Percentiles rank a stretch among this genome's conserved stretches.
Evolutionary conservation across 495 filamentous ascomycete genomes (phyloP).

Genomic region (Penicilliopsis zonata): DNA sequence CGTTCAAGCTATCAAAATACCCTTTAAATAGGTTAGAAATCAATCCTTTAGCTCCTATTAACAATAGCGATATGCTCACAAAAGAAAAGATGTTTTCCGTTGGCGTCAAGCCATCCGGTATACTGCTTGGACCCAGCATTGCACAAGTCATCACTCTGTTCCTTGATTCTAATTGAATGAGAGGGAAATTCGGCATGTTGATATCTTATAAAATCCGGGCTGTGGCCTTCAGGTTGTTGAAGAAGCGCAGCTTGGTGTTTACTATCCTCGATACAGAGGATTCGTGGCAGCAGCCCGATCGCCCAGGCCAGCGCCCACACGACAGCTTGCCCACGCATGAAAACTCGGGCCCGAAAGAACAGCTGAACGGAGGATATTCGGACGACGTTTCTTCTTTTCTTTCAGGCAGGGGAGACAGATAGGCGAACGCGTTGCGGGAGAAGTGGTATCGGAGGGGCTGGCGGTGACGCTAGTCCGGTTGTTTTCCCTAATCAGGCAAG

Average conservation of each 20-base stretch:
- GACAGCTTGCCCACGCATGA: no score
- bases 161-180: background rate
- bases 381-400: no score
- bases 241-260: no score
- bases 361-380: no score
- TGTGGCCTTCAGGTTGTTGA: background rate
- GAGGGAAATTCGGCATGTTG: background rate
- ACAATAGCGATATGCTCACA: background rate
- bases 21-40: background rate
- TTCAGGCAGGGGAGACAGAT: no score
- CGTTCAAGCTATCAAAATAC: background rate
- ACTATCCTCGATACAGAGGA: no score
- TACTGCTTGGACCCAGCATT: background rate
- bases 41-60: background rate
- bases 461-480: background rate
- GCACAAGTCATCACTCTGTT: background rate
- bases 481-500: no score
- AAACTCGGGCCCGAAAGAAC: no score
- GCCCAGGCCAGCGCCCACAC: no score
- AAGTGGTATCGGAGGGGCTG: no score
- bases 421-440: no score
- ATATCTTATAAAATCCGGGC: background rate
- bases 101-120: background rate
- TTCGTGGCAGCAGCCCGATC: no score
- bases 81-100: background rate